Conservation (phyloP, 1,284 basidiomycete genomes). For the Prillingera fragicola region DNA sequence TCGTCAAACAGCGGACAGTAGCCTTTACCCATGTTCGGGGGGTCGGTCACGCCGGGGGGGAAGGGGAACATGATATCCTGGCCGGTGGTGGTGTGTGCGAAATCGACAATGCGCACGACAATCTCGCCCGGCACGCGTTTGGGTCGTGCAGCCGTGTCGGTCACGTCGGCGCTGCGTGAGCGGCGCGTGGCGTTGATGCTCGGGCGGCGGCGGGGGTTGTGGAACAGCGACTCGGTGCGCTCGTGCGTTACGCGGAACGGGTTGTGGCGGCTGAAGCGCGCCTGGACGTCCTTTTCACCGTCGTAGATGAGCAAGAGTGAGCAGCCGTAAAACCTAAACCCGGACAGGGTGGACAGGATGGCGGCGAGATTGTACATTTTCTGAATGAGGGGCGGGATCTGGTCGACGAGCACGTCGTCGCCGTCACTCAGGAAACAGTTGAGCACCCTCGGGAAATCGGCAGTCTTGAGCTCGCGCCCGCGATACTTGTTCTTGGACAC, state of each 20-base stretch:
- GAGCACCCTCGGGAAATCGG: slow-evolving; percentile 78
- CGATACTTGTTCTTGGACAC: slow-evolving; percentile 95
- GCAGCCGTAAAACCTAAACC: slow-evolving; percentile 97
- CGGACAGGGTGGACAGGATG: slow-evolving; percentile 78
- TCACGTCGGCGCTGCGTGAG: slow-evolving; percentile 7
- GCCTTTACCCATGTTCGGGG: slow-evolving; percentile 58
- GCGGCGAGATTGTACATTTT: slow-evolving; percentile 91
- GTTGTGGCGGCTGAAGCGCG: slow-evolving; percentile 43
- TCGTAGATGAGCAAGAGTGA: slow-evolving; percentile 96
- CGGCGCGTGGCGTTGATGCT: slow-evolving; percentile 7
- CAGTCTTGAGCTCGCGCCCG: slow-evolving; percentile 78
- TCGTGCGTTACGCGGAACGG: slow-evolving; percentile 6
- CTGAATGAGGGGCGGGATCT: slow-evolving; percentile 83
- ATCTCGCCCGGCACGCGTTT: slow-evolving; percentile 72
- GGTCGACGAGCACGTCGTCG: slow-evolving; percentile 73
- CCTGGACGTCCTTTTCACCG: slow-evolving; percentile 81
- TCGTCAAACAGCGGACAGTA: slow-evolving; percentile 75
- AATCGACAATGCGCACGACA: slow-evolving; percentile 94
- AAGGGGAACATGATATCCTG: slow-evolving; percentile 69
- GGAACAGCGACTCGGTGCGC: slow-evolving; percentile 7
- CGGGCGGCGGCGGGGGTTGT: not conserved
- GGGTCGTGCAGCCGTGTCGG: too few relatives aligned
- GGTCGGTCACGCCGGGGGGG: slow-evolving; percentile 30
- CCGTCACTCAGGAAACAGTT: slow-evolving; percentile 83
- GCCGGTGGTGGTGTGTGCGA: slow-evolving; percentile 97